phyloP scores from a whole-genome alignment of 345 rosid genomes.

The Kandelia obovata region DNA sequence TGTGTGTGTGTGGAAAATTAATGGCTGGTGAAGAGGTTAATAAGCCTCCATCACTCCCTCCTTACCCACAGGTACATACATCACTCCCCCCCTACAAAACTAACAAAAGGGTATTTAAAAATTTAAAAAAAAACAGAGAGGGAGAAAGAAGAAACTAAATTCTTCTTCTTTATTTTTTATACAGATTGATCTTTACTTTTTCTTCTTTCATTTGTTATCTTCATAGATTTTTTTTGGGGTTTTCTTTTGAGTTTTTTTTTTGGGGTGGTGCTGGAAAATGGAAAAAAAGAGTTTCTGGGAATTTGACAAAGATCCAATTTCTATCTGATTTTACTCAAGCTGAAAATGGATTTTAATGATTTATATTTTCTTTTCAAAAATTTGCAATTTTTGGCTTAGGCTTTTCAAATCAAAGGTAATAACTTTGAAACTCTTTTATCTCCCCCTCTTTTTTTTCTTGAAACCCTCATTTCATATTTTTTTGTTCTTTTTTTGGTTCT shows the following conservation, averaged over 20 bases:
- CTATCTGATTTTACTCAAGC: not conserved
- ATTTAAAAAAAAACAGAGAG: too few relatives aligned
- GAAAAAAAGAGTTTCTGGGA: not conserved
- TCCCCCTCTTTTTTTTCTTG: too few relatives aligned
- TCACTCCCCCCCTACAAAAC: not conserved
- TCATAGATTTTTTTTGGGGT: not conserved
- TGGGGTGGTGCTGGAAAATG: not conserved
- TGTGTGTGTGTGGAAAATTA: constrained; percentile 13
- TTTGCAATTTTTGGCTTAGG: not conserved
- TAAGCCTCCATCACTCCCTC: constrained; percentile 50
- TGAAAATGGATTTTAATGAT: not conserved
- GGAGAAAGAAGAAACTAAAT: not conserved
- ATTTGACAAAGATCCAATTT: not conserved
- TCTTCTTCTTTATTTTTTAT: not conserved
- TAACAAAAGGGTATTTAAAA: not conserved
- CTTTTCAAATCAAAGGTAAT: too few relatives aligned
- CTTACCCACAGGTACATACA: constrained; percentile 58
- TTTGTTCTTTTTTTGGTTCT: too few relatives aligned
- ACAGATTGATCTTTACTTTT: not conserved
- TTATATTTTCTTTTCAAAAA: not conserved
- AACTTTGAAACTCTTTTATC: too few relatives aligned
- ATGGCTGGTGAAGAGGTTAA: constrained; percentile 55
- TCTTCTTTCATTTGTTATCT: not conserved
- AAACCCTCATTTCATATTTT: too few relatives aligned
- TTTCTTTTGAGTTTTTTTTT: not conserved